A percentile compares a stretch with the other conserved stretches of the same genome.
These are phyloP conservation scores for Claviceps spartinae DNA, from an alignment of 2,329 filamentous ascomycete genomes.

Conservation along the genomic window DNA sequence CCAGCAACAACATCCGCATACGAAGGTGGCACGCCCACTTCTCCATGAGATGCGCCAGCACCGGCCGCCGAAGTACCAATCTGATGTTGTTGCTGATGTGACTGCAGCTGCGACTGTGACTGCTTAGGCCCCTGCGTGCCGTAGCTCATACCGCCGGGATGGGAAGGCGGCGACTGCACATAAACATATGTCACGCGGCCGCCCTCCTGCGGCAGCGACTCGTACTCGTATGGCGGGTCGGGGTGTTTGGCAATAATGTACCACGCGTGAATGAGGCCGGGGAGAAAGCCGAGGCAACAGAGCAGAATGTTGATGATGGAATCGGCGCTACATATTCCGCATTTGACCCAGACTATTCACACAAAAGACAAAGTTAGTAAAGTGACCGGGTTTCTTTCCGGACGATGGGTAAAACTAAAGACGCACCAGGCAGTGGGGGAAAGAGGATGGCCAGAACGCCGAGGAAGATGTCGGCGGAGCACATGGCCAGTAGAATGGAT, in stretches of 20 bases:
- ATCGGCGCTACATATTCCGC: slow-evolving; percentile 83
- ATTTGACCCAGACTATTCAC: slow-evolving; percentile 79
- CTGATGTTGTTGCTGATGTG: no score
- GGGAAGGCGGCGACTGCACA: slow-evolving; percentile 35
- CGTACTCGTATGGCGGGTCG: slow-evolving; percentile 59
- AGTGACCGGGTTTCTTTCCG: no score
- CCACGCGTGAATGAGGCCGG: slow-evolving; percentile 88
- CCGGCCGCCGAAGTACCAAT: no score
- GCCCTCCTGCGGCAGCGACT: slow-evolving; percentile 43
- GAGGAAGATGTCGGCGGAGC: slow-evolving; percentile 47
- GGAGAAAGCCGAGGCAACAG: slow-evolving; percentile 64
- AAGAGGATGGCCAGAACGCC: slow-evolving; percentile 19
- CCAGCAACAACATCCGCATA: slow-evolving; percentile 84
- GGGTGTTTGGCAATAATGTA: slow-evolving; percentile 93
- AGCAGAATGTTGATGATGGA: slow-evolving; percentile 92
- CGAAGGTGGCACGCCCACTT: slow-evolving; percentile 53
- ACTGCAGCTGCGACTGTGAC: no score
- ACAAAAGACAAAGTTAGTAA: not conserved
- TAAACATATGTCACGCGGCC: slow-evolving; percentile 66
- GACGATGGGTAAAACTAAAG: no score
- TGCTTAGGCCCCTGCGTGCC: slow-evolving; percentile 4
- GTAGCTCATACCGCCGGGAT: slow-evolving; percentile 10
- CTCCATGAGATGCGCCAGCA: slow-evolving; percentile 25
- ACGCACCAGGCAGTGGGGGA: slow-evolving; percentile 36
- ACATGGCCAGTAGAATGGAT: slow-evolving; percentile 28